Percentiles rank a stretch among this genome's conserved stretches.
These are phyloP conservation scores for Elsinoe perseae DNA, from an alignment of 2,329 filamentous ascomycete genomes.

Conservation along the genomic window DNA sequence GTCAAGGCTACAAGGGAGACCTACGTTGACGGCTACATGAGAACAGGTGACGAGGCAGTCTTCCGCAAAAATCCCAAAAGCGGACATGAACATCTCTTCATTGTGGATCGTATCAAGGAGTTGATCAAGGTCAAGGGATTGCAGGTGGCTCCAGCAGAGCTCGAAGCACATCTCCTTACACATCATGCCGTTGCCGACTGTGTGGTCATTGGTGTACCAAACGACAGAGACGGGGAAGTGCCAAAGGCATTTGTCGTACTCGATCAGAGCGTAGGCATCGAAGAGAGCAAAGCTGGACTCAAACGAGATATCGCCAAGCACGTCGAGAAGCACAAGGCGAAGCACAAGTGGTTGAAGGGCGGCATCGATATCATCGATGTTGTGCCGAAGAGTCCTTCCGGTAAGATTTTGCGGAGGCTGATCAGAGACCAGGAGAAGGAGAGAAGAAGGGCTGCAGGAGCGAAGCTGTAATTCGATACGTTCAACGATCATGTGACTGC, in stretches of 20 bases:
- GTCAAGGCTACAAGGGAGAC: constrained; percentile 71
- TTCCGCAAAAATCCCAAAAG: constrained; percentile 51
- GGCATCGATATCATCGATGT: constrained; percentile 51
- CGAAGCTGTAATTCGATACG: constrained; percentile 17
- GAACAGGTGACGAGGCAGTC: constrained; percentile 77
- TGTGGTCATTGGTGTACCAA: constrained; percentile 67
- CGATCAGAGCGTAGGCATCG: constrained; percentile 43
- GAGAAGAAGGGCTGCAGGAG: constrained; percentile 35
- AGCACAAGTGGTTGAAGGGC: constrained; percentile 55
- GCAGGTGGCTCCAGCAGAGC: constrained; percentile 76
- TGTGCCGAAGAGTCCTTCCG: constrained; percentile 48
- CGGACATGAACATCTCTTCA: constrained; percentile 73
- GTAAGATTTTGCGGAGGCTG: constrained; percentile 54
- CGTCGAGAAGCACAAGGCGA: constrained; percentile 54
- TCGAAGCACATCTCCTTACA: constrained; percentile 70
- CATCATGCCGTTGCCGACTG: constrained; percentile 70
- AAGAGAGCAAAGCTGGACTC: constrained; percentile 45
- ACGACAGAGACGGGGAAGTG: constrained; percentile 53
- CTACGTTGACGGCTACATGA: constrained; percentile 57
- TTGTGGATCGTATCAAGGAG: constrained; percentile 76
- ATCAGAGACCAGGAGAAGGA: constrained; percentile 65
- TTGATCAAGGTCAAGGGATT: constrained; percentile 73
- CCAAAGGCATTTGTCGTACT: constrained; percentile 60
- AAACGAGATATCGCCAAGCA: constrained; percentile 48
- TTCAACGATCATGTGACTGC: background rate